Percentiles rank a stretch among this genome's conserved stretches.
Conservation (phyloP, 495 filamentous ascomycete genomes). For the Daldinia caldariorum region DNA sequence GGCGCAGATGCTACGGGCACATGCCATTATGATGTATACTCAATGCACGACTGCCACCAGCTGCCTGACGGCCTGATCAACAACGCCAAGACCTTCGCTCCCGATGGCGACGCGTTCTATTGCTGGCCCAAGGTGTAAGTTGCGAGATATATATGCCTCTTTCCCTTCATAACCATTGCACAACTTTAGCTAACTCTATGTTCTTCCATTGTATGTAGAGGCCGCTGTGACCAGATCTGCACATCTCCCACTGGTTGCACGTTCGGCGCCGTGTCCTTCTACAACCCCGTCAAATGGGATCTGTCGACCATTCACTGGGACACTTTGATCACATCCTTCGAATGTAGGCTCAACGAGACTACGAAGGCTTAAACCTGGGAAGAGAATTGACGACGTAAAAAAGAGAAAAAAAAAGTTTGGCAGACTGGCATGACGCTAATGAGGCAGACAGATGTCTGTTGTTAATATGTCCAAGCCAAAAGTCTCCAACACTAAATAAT, state of each 20-base stretch:
- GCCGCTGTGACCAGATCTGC: constrained; percentile 52
- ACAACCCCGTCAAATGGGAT: constrained; percentile 52
- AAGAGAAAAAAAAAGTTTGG: constrained; percentile 3
- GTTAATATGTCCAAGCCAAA: constrained; percentile 1
- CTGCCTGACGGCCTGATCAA: constrained; percentile 44
- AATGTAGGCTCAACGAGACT: constrained; percentile 46
- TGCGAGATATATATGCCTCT: background rate
- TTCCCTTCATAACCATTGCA: background rate
- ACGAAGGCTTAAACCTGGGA: constrained; percentile 14
- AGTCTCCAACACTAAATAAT: constrained; percentile 8
- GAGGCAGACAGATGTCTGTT: constrained; percentile 6
- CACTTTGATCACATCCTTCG: constrained; percentile 50
- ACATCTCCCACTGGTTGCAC: constrained; percentile 58
- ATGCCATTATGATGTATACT: constrained; percentile 51
- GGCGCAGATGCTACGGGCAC: constrained; percentile 53
- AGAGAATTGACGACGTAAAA: background rate
- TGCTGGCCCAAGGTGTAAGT: constrained; percentile 53
- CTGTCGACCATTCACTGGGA: constrained; percentile 51
- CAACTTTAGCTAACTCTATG: constrained; percentile 2
- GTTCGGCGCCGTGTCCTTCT: constrained; percentile 49
- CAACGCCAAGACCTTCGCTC: constrained; percentile 55
- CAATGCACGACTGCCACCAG: constrained; percentile 52
- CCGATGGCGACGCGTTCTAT: constrained; percentile 52
- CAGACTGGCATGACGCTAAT: constrained; percentile 21
- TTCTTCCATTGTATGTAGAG: constrained; percentile 27